Percentiles rank a stretch among this genome's conserved stretches.
These are phyloP conservation scores for Leccinum disarticulatum DNA, from an alignment of 768 basidiomycete species.

Conservation along the genomic window DNA sequence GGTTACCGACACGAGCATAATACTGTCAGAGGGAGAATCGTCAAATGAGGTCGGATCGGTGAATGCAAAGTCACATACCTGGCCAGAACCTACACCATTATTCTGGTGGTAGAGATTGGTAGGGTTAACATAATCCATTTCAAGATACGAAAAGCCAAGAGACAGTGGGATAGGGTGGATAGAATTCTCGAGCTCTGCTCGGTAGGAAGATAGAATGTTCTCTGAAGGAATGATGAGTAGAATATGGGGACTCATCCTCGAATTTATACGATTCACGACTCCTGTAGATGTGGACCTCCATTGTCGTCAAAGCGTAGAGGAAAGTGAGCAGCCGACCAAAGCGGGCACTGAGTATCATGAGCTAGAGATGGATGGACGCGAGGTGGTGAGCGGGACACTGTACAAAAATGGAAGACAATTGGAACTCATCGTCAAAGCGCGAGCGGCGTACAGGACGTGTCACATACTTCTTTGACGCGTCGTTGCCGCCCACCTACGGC, in stretches of 20 bases:
- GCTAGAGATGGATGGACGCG: neutral
- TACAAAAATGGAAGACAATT: neutral
- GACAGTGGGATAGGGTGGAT: neutral
- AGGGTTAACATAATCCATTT: neutral
- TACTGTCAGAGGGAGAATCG: neutral
- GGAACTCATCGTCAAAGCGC: neutral
- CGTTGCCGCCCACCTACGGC: neutral
- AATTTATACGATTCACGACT: neutral
- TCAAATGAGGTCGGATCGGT: neutral
- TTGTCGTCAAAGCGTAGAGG: neutral
- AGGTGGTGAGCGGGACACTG: neutral
- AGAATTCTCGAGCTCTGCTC: neutral
- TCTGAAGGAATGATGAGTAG: neutral
- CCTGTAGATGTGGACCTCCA: neutral
- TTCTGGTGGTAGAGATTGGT: neutral
- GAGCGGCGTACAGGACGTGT: neutral
- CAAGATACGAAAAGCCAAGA: neutral
- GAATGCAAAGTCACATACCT: neutral
- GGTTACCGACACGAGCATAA: neutral
- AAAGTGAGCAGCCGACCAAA: neutral
- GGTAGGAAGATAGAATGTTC: neutral
- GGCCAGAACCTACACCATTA: neutral
- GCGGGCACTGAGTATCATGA: neutral
- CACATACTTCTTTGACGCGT: neutral
- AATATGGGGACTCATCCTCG: constrained; percentile 1